Conservation (phyloP, 2,329 filamentous ascomycete genomes). For the Fusarium setosum region DNA sequence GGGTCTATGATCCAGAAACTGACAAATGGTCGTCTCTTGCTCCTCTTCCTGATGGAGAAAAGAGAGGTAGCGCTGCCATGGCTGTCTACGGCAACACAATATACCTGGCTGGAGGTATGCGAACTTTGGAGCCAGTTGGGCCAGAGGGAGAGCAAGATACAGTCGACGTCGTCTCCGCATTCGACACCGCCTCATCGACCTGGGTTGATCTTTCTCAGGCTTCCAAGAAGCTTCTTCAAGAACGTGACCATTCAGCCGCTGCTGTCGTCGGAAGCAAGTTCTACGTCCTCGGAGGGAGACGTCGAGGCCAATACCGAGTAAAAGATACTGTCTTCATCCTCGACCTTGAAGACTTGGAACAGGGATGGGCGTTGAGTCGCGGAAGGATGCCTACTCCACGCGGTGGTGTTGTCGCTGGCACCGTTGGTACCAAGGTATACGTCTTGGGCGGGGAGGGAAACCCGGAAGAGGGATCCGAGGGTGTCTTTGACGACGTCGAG, state of each 20-base stretch:
- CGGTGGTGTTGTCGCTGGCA: slow-evolving; percentile 47
- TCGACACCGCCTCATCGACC: slow-evolving; percentile 39
- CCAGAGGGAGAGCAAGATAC: slow-evolving; percentile 37
- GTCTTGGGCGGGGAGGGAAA: slow-evolving; percentile 54
- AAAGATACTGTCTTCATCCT: slow-evolving; percentile 50
- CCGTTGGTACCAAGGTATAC: slow-evolving; percentile 45
- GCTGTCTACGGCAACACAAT: slow-evolving; percentile 46
- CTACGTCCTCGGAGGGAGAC: slow-evolving; percentile 51
- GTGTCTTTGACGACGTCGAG: slow-evolving; percentile 46
- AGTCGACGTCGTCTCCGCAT: slow-evolving; percentile 45
- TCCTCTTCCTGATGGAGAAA: slow-evolving; percentile 40
- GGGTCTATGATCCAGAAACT: slow-evolving; percentile 44
- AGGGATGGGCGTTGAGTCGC: slow-evolving; percentile 43
- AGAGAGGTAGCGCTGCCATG: slow-evolving; percentile 47
- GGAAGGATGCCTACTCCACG: slow-evolving; percentile 51
- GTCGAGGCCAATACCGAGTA: slow-evolving; percentile 44
- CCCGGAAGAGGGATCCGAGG: slow-evolving; percentile 6
- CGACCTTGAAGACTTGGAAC: slow-evolving; percentile 41
- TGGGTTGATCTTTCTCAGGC: slow-evolving; percentile 44
- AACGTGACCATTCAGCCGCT: slow-evolving; percentile 48
- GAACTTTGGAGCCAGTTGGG: slow-evolving; percentile 28
- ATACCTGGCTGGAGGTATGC: slow-evolving; percentile 53
- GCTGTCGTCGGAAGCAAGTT: slow-evolving; percentile 47
- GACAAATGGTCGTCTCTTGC: slow-evolving; percentile 44
- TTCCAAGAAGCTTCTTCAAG: slow-evolving; percentile 45